Evolutionary conservation across 2,329 filamentous ascomycete genomes (phyloP), one percentile per base, ranked within the genome.

Genomic region (Metarhizium rileyi): DNA sequence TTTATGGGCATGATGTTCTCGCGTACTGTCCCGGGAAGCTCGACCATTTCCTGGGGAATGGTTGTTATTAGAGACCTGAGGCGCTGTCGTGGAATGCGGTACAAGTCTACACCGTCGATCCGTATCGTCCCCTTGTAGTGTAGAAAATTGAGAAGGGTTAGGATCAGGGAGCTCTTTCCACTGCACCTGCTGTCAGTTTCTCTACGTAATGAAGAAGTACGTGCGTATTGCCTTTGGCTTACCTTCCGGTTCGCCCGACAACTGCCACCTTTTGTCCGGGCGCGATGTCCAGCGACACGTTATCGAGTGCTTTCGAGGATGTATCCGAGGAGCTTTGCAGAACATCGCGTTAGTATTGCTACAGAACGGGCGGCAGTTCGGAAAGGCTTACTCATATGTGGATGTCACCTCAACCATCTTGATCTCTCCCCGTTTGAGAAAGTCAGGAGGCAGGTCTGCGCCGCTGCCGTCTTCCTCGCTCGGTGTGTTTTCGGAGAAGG

Each of bases 71-170:
- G 59, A 1, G 58, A 58, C 2, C 64, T 57, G 9, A 66, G 33
- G 1, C 56, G 0, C 14, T 57, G 51, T 10, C 56, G 57, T 0
- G 56, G 40, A 0, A 67, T 50, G 0, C n/a, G 48, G 2, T 48
- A 52, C 10, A 65, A 56, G n/a, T 66, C 58, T 1, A 63, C 26
- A 14, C 57, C 59, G 25, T 67, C 63, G 0, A 68, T 48, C 4
- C 12, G 38, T 52, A 53, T 49, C 3, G 14, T 40, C 0, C 47
- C 47, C 3, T 20, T 27, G 26, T 43, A 43, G 16, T 48, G 18
- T 8, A 48, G 20, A 27, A 48, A 43, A 6, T 28, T 33, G n/a
- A 43, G 16, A 8, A 48, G 25, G 8, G 46, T 43, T 18, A 48
- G 14, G 12, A 48, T 28, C 38, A 44, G 54, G 18, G 12, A 59